These are phyloP conservation scores for Annulohypoxylon stygium DNA, from an alignment of 495 filamentous ascomycete genomes.

Conservation along the genomic window DNA sequence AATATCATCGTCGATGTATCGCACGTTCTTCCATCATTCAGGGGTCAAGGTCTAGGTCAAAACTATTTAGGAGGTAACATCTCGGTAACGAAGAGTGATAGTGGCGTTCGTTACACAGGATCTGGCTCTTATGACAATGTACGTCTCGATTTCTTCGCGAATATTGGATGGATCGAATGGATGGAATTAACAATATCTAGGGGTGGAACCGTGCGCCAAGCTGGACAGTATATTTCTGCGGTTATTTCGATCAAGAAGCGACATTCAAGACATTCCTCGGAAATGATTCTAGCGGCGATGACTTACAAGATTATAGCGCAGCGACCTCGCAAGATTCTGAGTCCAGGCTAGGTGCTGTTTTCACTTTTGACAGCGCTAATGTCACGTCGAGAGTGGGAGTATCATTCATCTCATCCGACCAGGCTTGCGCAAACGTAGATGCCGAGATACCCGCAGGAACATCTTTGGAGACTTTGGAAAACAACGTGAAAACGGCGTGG, in stretches of 20 bases:
- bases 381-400: conserved; percentile 77
- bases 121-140: conserved; percentile 75
- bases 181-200: conserved; percentile 28
- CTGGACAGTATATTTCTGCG: conserved; percentile 80
- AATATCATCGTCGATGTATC: conserved; percentile 78
- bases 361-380: conserved; percentile 54
- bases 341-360: conserved; percentile 59
- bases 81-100: conserved; percentile 53
- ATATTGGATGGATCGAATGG: neutral
- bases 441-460: conserved; percentile 68
- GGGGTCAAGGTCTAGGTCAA: conserved; percentile 71
- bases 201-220: conserved; percentile 64
- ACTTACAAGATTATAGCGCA: conserved; percentile 48
- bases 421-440: conserved; percentile 72
- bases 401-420: conserved; percentile 74
- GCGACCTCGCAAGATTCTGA: conserved; percentile 41
- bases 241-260: conserved; percentile 66
- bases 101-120: conserved; percentile 69
- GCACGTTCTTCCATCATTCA: conserved; percentile 74
- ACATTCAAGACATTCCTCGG: conserved; percentile 67
- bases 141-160: conserved; percentile 46
- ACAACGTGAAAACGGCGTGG: conserved; percentile 66
- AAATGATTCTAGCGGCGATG: conserved; percentile 46
- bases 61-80: conserved; percentile 76
- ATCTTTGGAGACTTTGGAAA: conserved; percentile 61